phyloP scores from a whole-genome alignment of 441 rosid species.

The Adansonia rubrostipa region DNA sequence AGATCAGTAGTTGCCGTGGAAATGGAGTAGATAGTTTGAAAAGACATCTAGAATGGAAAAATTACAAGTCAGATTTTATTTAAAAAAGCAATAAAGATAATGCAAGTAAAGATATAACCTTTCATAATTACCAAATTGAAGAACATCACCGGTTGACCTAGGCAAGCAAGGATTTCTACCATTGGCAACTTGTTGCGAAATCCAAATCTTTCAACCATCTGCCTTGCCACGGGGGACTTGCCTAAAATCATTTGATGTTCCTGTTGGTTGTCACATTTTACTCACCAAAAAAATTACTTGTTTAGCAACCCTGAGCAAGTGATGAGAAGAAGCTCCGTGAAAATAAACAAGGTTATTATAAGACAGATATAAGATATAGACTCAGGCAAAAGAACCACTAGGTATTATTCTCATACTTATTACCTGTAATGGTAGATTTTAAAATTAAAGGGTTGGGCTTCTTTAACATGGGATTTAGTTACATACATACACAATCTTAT shows the following conservation, averaged over 20 bases:
- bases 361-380: not conserved
- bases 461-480: too few species aligned
- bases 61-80: not conserved
- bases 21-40: conserved; percentile 93
- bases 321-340: not conserved
- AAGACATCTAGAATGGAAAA: conserved; percentile 65
- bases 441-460: too few species aligned
- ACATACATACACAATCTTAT: too few species aligned
- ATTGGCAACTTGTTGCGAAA: conserved; percentile 87
- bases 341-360: not conserved
- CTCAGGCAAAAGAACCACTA: not conserved
- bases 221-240: conserved; percentile 95
- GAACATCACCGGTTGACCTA: conserved; percentile 75
- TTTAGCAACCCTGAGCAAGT: conserved; percentile 68
- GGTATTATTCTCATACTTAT: not conserved
- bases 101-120: too few species aligned
- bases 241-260: conserved; percentile 96
- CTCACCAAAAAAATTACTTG: conserved; percentile 76
- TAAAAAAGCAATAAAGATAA: too few species aligned
- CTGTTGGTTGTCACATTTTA: conserved; percentile 83
- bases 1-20: conserved; percentile 80
- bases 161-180: conserved; percentile 86
- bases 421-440: too few species aligned
- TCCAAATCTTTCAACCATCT: conserved; percentile 98
- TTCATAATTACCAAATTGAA: not conserved